phyloP scores from a whole-genome alignment of 2,329 filamentous ascomycete species.

The Pseudogymnoascus sp. region DNA sequence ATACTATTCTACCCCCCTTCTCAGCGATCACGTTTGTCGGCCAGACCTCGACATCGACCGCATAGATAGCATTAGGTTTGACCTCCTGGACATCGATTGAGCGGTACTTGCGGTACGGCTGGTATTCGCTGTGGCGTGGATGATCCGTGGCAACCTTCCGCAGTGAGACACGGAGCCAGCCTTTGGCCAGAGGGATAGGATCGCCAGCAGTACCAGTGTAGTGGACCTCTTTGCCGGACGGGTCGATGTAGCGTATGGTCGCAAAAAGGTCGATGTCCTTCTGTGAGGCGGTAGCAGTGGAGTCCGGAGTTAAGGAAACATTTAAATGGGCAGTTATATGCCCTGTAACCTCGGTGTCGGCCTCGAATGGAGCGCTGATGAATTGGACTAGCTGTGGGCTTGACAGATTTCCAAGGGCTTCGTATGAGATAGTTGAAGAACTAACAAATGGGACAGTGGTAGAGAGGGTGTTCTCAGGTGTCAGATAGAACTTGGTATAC shows the following conservation, averaged over 20 bases:
- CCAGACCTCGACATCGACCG: constrained; percentile 57
- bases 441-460: neutral
- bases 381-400: constrained; percentile 51
- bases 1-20: constrained; percentile 45
- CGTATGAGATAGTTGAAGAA: constrained; percentile 45
- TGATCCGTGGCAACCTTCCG: constrained; percentile 46
- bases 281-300: neutral
- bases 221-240: constrained; percentile 48
- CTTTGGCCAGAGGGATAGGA: constrained; percentile 54
- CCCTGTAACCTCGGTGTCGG: constrained; percentile 63
- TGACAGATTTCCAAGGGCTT: constrained; percentile 50
- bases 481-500: constrained; percentile 56
- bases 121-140: constrained; percentile 43
- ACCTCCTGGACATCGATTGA: constrained; percentile 50
- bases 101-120: constrained; percentile 53
- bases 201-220: constrained; percentile 62
- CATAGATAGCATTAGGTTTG: constrained; percentile 47
- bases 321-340: constrained; percentile 59
- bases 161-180: constrained; percentile 53
- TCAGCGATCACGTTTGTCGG: constrained; percentile 53
- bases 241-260: constrained; percentile 51
- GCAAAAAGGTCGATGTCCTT: constrained; percentile 57
- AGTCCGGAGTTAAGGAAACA: constrained; percentile 38
- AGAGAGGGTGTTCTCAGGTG: constrained; percentile 29
- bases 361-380: constrained; percentile 47